phyloP scores from a whole-genome alignment of 1,284 basidiomycete species.

The Fistulinella staudtii region DNA sequence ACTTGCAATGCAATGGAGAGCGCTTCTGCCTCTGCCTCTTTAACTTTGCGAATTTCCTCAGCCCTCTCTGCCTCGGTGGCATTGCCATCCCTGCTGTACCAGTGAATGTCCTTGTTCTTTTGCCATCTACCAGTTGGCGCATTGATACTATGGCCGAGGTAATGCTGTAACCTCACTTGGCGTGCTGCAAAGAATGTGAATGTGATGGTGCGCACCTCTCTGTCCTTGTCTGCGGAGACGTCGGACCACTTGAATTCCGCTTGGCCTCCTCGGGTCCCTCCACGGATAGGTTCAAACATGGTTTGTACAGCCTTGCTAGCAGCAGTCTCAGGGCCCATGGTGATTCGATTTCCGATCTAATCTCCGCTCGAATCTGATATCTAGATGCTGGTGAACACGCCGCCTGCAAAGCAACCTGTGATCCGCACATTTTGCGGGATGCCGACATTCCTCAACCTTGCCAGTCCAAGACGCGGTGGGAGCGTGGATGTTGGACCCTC shows the following conservation, averaged over 20 bases:
- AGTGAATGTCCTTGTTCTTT: constrained; percentile 92
- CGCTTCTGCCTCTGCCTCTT: constrained; percentile 86
- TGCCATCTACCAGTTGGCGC: constrained; percentile 93
- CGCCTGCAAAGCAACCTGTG: constrained; percentile 7
- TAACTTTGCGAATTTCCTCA: constrained; percentile 76
- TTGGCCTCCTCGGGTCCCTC: constrained; percentile 84
- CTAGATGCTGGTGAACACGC: constrained; percentile 6
- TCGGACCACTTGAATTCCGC: constrained; percentile 92
- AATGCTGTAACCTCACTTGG: constrained; percentile 53
- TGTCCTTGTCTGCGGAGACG: constrained; percentile 86
- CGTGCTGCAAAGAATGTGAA: background rate
- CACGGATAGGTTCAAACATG: constrained; percentile 80
- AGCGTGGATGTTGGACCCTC: constrained; percentile 2
- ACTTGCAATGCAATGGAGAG: constrained; percentile 74
- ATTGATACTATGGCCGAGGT: constrained; percentile 88
- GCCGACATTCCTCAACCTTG: constrained; percentile 9
- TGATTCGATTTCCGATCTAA: constrained; percentile 10
- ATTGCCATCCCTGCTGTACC: constrained; percentile 73
- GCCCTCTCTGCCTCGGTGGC: constrained; percentile 43
- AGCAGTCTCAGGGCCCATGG: background rate
- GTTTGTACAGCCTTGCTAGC: background rate
- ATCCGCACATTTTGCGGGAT: constrained; percentile 23
- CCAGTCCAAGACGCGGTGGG: background rate
- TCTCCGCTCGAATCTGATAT: constrained; percentile 24
- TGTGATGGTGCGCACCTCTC: constrained; percentile 56